Evolutionary conservation across 2,329 filamentous ascomycete species (phyloP), one percentile per base, ranked within the genome.

Genomic region (Fusarium verrucosum): DNA sequence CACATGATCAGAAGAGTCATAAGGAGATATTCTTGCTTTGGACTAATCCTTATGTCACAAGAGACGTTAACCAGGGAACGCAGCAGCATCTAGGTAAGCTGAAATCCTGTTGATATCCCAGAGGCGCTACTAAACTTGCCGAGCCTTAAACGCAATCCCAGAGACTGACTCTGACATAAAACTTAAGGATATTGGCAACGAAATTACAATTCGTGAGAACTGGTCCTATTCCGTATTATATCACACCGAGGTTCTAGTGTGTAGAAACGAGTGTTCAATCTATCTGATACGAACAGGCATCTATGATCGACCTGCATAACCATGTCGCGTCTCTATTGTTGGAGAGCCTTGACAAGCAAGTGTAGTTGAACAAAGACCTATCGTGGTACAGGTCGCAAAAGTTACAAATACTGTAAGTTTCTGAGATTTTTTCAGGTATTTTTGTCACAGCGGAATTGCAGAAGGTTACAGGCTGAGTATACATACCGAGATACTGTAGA

Each of bases 151-250:
- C 50, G 40, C 14, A 38, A 35, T 40, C 28, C 28, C n/a, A 16
- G 23, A 30, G 30, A 17, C 20, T 54, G 40, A 30, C 28, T 30
- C 46, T n/a, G 10, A 13, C 16, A 16, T 32, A 16, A 14, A 3
- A 8, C 4, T 32, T 14, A 16, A 3, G 28, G 14, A 40, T 13
- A 43, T 13, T 14, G 37, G 44, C 20, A 54, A 30, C 30, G 32
- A 61, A 25, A 60, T 60, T 42, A 37, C 50, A 30, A 33, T 23
- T 47, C 17, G 35, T 30, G 23, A 42, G n/a, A 33, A 22, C 35
- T 14, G 53, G 40, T 20, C 11, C 23, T 19, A 44, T 17, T 13
- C 42, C 28, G 44, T 16, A 35, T 51, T 10, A 26, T 25, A 32
- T 30, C 35, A 41, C 28, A 25, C 4, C 26, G 20, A 33, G 23